Percentiles rank a stretch among this genome's conserved stretches.
Evolutionary conservation across 257 asterid species (phyloP).

Genomic region (Nicotiana benthamiana): DNA sequence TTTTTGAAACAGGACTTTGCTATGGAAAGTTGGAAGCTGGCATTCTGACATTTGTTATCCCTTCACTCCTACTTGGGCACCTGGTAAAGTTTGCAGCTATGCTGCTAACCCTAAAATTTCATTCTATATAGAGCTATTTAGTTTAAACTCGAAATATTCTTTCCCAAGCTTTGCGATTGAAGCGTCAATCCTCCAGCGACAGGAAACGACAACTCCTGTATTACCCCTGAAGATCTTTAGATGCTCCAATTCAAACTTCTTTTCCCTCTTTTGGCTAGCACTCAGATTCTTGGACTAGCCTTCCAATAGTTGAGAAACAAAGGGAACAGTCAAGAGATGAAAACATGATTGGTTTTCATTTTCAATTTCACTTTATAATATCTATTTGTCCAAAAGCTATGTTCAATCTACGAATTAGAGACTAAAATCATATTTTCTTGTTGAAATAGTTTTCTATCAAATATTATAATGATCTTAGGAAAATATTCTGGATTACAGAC

Average conservation of each 20-base stretch:
- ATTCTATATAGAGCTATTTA: not conserved
- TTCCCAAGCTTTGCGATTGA: not conserved
- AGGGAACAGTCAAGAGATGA: not conserved
- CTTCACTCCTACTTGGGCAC: conserved; percentile 79
- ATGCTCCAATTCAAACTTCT: not conserved
- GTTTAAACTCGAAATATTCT: not conserved
- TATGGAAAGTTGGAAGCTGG: conserved; percentile 94
- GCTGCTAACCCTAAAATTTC: not conserved
- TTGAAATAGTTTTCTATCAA: not conserved
- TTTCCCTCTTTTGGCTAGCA: not conserved
- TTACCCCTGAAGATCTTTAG: not conserved
- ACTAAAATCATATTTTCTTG: not conserved
- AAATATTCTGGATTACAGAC: conserved; percentile 28
- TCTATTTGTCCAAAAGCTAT: not conserved
- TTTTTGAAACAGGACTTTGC: conserved; percentile 59
- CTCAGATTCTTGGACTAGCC: not conserved
- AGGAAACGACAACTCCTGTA: not conserved
- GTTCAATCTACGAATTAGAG: not conserved
- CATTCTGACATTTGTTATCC: conserved; percentile 67
- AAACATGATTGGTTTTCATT: not conserved
- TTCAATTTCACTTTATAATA: not conserved
- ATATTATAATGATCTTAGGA: not conserved
- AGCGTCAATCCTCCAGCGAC: not conserved
- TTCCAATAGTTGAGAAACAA: not conserved
- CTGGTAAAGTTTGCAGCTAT: conserved; percentile 35